Conservation (phyloP, 148 eudicot species). For the Heliamphora exappendiculata region DNA sequence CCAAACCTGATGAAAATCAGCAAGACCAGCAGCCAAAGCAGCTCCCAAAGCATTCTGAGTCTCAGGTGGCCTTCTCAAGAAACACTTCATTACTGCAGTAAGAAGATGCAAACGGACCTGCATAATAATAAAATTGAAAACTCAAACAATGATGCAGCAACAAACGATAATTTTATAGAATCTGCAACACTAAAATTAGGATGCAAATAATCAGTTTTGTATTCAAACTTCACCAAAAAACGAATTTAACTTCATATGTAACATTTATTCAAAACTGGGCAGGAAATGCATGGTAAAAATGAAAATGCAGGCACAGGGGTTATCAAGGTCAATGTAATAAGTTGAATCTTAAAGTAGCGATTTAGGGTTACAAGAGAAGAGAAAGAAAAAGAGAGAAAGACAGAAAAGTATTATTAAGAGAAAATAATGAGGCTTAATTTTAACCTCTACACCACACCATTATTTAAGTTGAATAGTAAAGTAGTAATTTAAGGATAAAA, state of each 20-base stretch:
- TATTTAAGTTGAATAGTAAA: too few species aligned
- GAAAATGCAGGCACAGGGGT: not conserved
- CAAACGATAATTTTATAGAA: not conserved
- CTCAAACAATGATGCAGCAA: slow-evolving; percentile 1
- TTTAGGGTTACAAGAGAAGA: too few species aligned
- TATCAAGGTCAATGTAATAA: not conserved
- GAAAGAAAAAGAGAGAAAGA: too few species aligned
- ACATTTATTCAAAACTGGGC: not conserved
- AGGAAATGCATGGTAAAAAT: not conserved
- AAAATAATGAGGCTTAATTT: too few species aligned
- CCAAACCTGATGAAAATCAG: slow-evolving; percentile 92
- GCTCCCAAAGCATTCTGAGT: slow-evolving; percentile 89
- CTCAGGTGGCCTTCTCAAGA: slow-evolving; percentile 96
- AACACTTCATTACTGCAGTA: slow-evolving; percentile 91
- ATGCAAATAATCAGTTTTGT: not conserved
- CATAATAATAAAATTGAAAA: slow-evolving; percentile 10
- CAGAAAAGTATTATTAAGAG: too few species aligned
- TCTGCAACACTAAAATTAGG: not conserved
- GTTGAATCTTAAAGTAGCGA: too few species aligned
- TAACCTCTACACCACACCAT: too few species aligned
- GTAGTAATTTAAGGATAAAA: too few species aligned
- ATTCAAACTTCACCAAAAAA: not conserved
- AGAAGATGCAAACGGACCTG: slow-evolving; percentile 97
- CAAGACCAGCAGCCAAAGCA: slow-evolving; percentile 87
- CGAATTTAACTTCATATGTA: not conserved